Evolutionary conservation across 2,329 filamentous ascomycete genomes (phyloP).

Genomic region (Incumbomyces lentus): DNA sequence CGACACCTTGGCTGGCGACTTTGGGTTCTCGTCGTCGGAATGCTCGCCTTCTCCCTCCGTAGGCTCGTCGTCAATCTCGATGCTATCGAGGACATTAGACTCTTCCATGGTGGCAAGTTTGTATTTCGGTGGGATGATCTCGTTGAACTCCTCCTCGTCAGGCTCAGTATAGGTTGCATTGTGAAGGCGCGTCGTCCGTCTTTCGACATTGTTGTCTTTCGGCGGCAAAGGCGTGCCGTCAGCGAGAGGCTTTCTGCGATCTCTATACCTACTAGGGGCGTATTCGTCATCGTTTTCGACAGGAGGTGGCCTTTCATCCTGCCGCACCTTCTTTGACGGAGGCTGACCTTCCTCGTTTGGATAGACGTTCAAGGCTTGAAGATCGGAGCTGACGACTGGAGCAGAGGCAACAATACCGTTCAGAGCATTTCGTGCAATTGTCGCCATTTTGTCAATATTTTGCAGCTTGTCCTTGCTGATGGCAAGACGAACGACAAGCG

Average conservation of each 20-base stretch:
- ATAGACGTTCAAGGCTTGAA: constrained; percentile 22
- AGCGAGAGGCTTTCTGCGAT: constrained; percentile 14
- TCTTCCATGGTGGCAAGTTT: constrained; percentile 8
- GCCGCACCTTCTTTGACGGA: constrained; percentile 15
- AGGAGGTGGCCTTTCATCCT: constrained; percentile 8
- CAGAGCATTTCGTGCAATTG: constrained; percentile 11
- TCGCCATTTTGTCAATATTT: constrained; percentile 11
- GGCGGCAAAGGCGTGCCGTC: constrained; percentile 11
- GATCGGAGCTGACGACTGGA: constrained; percentile 20
- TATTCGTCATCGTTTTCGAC: constrained; percentile 23
- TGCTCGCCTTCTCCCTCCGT: not conserved
- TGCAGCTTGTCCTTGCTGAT: constrained; percentile 19
- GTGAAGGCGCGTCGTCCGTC: constrained; percentile 17
- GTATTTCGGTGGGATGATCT: constrained; percentile 8
- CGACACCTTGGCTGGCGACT: not conserved
- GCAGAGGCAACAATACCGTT: constrained; percentile 13
- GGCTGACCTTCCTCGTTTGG: constrained; percentile 21
- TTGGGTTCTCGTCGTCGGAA: constrained; percentile 4
- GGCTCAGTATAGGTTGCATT: constrained; percentile 18
- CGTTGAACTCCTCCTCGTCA: constrained; percentile 19
- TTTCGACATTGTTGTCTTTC: constrained; percentile 11
- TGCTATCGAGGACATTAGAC: constrained; percentile 8
- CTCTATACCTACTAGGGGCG: constrained; percentile 15
- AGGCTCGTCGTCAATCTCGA: constrained; percentile 4
- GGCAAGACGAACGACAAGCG: constrained; percentile 20